Conservation (phyloP, 2,329 filamentous ascomycete species). For the Penicillium sp. region DNA sequence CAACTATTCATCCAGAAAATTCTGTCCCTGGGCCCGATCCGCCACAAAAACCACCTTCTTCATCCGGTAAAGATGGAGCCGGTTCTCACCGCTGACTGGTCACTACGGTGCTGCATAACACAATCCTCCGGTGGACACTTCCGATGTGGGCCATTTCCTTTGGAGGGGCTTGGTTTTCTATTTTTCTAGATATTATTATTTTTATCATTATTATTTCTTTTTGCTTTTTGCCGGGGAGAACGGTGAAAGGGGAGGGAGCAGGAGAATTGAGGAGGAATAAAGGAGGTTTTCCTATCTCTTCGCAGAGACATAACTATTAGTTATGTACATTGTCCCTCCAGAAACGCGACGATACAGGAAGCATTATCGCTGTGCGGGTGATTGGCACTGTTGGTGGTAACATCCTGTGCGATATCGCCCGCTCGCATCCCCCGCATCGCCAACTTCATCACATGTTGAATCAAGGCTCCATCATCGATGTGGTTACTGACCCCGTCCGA, state of each 20-base stretch:
- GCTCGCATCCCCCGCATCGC: conserved; percentile 34
- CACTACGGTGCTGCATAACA: conserved; percentile 23
- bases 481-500: conserved; percentile 39
- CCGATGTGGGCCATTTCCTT: too few relatives aligned
- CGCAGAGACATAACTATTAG: too few relatives aligned
- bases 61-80: conserved; percentile 19
- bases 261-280: too few relatives aligned
- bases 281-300: too few relatives aligned
- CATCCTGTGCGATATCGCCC: conserved; percentile 33
- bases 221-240: too few relatives aligned
- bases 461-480: conserved; percentile 32
- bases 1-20: conserved; percentile 7
- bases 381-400: conserved; percentile 25
- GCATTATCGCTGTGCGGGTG: conserved; percentile 35
- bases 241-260: too few relatives aligned
- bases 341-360: conserved; percentile 37
- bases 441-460: conserved; percentile 36
- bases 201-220: neutral
- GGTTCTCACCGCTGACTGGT: conserved; percentile 11
- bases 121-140: conserved; percentile 8
- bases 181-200: neutral
- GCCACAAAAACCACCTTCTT: conserved; percentile 27
- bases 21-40: conserved; percentile 1
- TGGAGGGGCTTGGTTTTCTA: neutral
- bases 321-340: conserved; percentile 30